phyloP scores from a whole-genome alignment of 805 yeast genomes.

The Candida orba region DNA sequence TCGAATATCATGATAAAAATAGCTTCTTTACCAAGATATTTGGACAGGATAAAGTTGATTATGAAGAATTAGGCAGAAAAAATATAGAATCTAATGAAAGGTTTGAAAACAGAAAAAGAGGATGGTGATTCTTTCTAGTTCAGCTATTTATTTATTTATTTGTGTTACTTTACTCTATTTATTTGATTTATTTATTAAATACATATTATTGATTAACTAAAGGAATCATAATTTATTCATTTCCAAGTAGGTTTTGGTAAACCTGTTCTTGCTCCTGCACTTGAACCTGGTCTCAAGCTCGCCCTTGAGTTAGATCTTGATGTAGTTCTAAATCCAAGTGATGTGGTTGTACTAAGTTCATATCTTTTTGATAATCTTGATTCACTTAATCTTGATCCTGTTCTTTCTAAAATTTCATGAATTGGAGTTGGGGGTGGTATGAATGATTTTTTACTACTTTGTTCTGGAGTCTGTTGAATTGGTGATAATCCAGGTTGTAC shows the following conservation, averaged over 20 bases:
- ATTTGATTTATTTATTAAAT: neutral
- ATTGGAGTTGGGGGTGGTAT: constrained; percentile 24
- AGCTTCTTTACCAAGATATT: constrained; percentile 16
- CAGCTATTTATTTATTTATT: neutral
- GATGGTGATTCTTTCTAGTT: neutral
- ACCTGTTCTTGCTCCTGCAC: constrained; percentile 3
- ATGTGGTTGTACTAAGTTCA: neutral
- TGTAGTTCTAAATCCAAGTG: neutral
- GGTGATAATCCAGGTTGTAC: constrained; percentile 4
- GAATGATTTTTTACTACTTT: constrained; percentile 13
- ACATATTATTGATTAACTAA: neutral
- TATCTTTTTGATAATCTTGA: constrained; percentile 2
- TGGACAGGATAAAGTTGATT: constrained; percentile 21
- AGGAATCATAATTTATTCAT: neutral
- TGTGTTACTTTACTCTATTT: neutral
- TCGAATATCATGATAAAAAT: constrained; percentile 16
- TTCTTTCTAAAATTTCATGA: constrained; percentile 16
- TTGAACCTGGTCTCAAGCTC: constrained; percentile 5
- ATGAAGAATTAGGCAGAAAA: constrained; percentile 10
- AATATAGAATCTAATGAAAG: neutral
- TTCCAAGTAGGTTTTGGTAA: constrained; percentile 7
- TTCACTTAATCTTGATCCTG: constrained; percentile 10
- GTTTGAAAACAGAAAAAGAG: too few species aligned
- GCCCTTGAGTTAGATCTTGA: constrained; percentile 3
- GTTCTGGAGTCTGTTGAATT: constrained; percentile 21